These are phyloP conservation scores for Vitis hybrid DNA, from an alignment of 177 flowering plant species.

Conservation along the genomic window DNA sequence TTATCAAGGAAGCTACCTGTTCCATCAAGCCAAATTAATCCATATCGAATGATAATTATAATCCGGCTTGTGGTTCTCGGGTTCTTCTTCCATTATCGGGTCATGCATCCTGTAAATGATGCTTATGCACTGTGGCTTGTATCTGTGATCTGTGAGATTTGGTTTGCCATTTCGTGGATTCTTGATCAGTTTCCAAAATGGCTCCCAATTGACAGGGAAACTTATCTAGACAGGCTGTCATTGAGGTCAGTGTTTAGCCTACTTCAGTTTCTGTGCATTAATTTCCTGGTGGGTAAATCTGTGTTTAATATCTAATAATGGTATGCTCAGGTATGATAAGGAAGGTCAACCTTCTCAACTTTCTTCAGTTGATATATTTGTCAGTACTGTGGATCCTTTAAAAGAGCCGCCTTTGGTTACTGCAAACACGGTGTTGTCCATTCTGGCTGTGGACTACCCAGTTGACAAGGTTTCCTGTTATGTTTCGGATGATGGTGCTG, in stretches of 20 bases:
- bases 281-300: not conserved
- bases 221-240: constrained; percentile 25
- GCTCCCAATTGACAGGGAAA: constrained; percentile 22
- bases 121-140: constrained; percentile 26
- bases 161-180: constrained; percentile 25
- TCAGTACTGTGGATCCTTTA: constrained; percentile 26
- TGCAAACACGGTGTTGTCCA: constrained; percentile 27
- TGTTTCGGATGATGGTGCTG: constrained; percentile 28
- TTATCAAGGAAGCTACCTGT: constrained; percentile 23
- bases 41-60: constrained; percentile 15
- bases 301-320: not conserved
- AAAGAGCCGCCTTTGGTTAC: constrained; percentile 26
- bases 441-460: constrained; percentile 22
- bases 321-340: constrained; percentile 22
- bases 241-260: constrained; percentile 13
- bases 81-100: constrained; percentile 25
- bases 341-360: constrained; percentile 24
- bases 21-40: constrained; percentile 25
- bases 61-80: constrained; percentile 21
- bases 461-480: constrained; percentile 7
- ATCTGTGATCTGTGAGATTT: not conserved
- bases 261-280: not conserved
- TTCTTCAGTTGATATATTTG: constrained; percentile 18
- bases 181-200: constrained; percentile 29
- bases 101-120: constrained; percentile 24